Evolutionary conservation across 1,284 basidiomycete species (phyloP).

Genomic region (Gomphus bonarii): DNA sequence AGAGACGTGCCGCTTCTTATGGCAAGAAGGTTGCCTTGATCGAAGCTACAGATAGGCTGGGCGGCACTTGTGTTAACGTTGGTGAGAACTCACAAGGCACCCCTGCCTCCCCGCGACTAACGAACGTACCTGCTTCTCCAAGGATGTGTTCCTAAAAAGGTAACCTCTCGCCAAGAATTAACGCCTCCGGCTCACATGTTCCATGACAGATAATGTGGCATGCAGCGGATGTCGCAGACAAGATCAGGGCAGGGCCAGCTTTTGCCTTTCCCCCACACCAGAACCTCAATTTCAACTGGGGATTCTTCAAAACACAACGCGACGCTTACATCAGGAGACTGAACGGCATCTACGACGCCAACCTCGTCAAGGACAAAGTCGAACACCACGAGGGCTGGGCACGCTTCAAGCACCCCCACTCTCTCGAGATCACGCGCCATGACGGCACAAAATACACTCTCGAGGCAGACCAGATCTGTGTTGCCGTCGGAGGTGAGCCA

Average conservation of each 20-base stretch:
- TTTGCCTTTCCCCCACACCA: conserved; percentile 64
- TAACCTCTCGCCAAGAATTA: conserved; percentile 17
- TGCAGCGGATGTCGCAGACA: conserved; percentile 87
- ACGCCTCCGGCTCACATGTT: neutral
- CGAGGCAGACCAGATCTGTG: conserved; percentile 64
- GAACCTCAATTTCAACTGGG: conserved; percentile 77
- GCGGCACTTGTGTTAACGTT: conserved; percentile 96
- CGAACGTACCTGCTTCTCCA: neutral
- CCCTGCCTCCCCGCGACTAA: conserved; percentile 1
- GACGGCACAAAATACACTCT: conserved; percentile 58
- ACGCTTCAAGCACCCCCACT: conserved; percentile 53
- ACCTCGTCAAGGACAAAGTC: conserved; percentile 83
- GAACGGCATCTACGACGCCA: conserved; percentile 88
- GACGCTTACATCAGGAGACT: conserved; percentile 91
- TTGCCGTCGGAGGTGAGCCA: conserved; percentile 85
- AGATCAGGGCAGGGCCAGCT: conserved; percentile 57
- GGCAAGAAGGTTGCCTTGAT: conserved; percentile 91
- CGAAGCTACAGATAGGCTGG: conserved; percentile 68
- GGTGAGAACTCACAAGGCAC: conserved; percentile 38
- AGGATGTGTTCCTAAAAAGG: conserved; percentile 89
- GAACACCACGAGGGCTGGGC: conserved; percentile 83
- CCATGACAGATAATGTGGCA: conserved; percentile 91
- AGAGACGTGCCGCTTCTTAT: conserved; percentile 87
- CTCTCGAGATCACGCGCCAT: conserved; percentile 56
- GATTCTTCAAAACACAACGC: conserved; percentile 83